Conservation (phyloP, 345 rosid genomes). For the Erodium maritimum region DNA sequence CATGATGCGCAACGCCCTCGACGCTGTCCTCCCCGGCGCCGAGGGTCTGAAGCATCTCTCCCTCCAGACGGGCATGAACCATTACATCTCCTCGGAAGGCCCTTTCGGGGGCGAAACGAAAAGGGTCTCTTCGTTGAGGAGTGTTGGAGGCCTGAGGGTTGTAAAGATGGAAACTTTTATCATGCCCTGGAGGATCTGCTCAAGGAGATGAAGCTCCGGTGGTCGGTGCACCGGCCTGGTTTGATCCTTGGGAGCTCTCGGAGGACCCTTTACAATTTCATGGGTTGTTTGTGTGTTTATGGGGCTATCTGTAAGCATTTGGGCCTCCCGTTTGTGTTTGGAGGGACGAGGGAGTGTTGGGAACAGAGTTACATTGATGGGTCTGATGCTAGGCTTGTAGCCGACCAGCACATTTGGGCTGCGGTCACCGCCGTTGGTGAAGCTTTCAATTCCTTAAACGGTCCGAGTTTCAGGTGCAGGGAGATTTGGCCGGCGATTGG, state of each 20-base stretch:
- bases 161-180: conserved; percentile 35
- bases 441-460: conserved; percentile 64
- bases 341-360: conserved; percentile 77
- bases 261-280: conserved; percentile 57
- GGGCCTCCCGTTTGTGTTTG: conserved; percentile 73
- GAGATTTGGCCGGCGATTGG: conserved; percentile 64
- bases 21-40: conserved; percentile 40
- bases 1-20: conserved; percentile 62
- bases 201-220: conserved; percentile 38
- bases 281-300: conserved; percentile 71
- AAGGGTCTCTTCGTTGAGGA: conserved; percentile 41
- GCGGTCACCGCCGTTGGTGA: conserved; percentile 40
- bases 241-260: conserved; percentile 57
- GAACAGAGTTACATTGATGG: conserved; percentile 72
- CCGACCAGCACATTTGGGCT: conserved; percentile 73
- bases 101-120: conserved; percentile 12
- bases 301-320: conserved; percentile 53
- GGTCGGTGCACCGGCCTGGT: conserved; percentile 90
- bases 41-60: conserved; percentile 56
- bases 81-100: conserved; percentile 42
- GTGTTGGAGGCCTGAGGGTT: conserved; percentile 38
- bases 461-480: conserved; percentile 65
- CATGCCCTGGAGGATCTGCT: conserved; percentile 67
- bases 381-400: conserved; percentile 61
- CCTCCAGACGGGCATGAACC: conserved; percentile 82